Conservation (phyloP, 1,284 basidiomycete species). For the Moesziomyces parantarcticus region DNA sequence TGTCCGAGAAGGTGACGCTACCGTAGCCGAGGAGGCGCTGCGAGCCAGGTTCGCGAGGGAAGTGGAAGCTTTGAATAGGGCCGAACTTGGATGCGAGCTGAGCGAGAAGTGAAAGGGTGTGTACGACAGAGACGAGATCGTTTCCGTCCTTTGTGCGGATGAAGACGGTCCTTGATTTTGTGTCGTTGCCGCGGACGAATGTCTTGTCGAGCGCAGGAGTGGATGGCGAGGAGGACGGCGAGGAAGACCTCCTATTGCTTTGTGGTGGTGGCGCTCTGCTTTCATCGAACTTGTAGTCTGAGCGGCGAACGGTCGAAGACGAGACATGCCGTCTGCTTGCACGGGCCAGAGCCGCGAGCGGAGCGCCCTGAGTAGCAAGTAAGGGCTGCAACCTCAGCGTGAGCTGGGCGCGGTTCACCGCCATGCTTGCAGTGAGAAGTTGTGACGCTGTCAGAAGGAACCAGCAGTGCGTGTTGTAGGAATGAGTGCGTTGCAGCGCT, state of each 20-base stretch:
- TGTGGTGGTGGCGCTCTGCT: slow-evolving; percentile 12
- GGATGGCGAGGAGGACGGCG: background rate
- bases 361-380: slow-evolving; percentile 4
- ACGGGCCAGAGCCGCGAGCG: background rate
- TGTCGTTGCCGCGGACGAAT: slow-evolving; percentile 4
- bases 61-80: slow-evolving; percentile 43
- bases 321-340: slow-evolving; percentile 9
- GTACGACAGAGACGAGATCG: slow-evolving; percentile 40
- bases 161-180: slow-evolving; percentile 32
- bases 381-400: slow-evolving; percentile 17
- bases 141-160: slow-evolving; percentile 41
- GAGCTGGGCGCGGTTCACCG: slow-evolving; percentile 16
- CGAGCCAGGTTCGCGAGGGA: slow-evolving; percentile 32
- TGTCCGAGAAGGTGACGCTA: slow-evolving; percentile 38
- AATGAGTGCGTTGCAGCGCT: too few relatives aligned
- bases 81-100: slow-evolving; percentile 42
- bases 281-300: slow-evolving; percentile 23
- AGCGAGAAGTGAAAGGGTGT: slow-evolving; percentile 38
- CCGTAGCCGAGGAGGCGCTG: slow-evolving; percentile 39
- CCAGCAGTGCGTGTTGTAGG: too few relatives aligned
- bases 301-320: background rate
- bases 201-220: background rate
- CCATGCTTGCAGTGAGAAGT: slow-evolving; percentile 6
- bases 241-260: background rate
- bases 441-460: background rate